These are phyloP conservation scores for barrel medic (Medicago truncatula) DNA, from an alignment of 306 rosid genomes.

Conservation along the genomic window MtrunA17r5.0-ANR NC_053048.1:6949501-6950000, in stretches of 20 bases:
- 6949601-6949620: too few relatives aligned
- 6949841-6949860: constrained; percentile 36
- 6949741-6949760: constrained; percentile 95
- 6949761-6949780: constrained; percentile 94
- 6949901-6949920: constrained; percentile 16
- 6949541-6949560: too few relatives aligned
- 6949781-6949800: constrained; percentile 90
- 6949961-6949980: constrained; percentile 15
- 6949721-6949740: constrained; percentile 19
- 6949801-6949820: constrained; percentile 99
- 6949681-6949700: not conserved
- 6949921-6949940: constrained; percentile 9
- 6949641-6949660: too few relatives aligned
- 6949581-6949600: too few relatives aligned
- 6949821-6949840: constrained; percentile 76
- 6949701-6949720: constrained; percentile 6
- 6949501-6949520: too few relatives aligned
- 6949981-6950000: constrained; percentile 8
- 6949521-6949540: too few relatives aligned
- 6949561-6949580: too few relatives aligned
- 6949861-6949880: constrained; percentile 30
- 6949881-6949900: constrained; percentile 37
- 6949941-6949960: constrained; percentile 11
- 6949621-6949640: too few relatives aligned
- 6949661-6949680: too few relatives aligned